Evolutionary conservation across 2,329 filamentous ascomycete genomes (phyloP).

Genomic region (Monilinia fructigena): DNA sequence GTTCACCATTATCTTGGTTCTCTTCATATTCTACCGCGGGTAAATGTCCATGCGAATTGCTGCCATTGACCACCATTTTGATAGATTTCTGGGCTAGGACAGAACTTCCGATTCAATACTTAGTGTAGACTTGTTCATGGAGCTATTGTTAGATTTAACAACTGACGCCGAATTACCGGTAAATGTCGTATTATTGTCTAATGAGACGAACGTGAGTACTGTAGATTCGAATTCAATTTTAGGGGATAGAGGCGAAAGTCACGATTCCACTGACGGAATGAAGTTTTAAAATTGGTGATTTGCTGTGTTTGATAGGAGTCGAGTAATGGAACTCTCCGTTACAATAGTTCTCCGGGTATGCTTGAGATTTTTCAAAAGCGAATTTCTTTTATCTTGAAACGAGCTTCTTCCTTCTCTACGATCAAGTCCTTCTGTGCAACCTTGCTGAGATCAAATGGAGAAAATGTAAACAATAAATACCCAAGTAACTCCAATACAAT

Average conservation of each 20-base stretch:
- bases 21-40: not conserved
- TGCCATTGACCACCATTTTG: constrained; percentile 12
- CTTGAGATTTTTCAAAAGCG: not conserved
- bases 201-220: not conserved
- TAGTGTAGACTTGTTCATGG: not conserved
- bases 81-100: not conserved
- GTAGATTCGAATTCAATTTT: not conserved
- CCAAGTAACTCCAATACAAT: not conserved
- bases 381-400: not conserved
- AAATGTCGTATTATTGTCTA: not conserved
- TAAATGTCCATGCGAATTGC: not conserved
- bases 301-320: not conserved
- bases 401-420: not conserved
- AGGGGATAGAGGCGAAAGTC: not conserved
- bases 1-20: not conserved
- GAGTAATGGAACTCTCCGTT: not conserved
- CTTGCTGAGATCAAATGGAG: constrained; percentile 9
- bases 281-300: constrained; percentile 7
- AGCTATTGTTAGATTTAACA: not conserved
- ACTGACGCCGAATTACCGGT: not conserved
- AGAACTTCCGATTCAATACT: not conserved
- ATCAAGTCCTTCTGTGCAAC: not conserved
- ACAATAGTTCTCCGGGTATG: not conserved
- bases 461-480: constrained; percentile 1
- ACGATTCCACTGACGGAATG: not conserved